A percentile compares a stretch with the other conserved stretches of the same genome.
These are phyloP conservation scores for Mucor lusitanicus DNA, from an alignment of 371 early-diverging fungal genomes.

Conservation along the genomic window DNA sequence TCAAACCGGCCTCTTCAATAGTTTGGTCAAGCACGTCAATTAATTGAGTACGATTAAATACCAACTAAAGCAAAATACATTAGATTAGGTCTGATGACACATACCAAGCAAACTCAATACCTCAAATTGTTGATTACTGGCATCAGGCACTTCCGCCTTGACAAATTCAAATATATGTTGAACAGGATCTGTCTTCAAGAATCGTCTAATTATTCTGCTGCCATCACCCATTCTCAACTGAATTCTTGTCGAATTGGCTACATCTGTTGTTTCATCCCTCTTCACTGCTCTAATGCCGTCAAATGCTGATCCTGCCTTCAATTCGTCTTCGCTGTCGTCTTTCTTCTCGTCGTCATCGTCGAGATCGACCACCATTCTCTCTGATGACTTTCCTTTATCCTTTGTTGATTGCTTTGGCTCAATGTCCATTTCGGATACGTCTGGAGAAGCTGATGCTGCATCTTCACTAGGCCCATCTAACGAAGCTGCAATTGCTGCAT, in stretches of 20 bases:
- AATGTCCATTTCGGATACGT: background rate
- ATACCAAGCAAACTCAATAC: slow-evolving; percentile 36
- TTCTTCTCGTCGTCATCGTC: background rate
- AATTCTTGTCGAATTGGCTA: slow-evolving; percentile 63
- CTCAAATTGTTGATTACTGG: slow-evolving; percentile 69
- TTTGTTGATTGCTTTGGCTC: background rate
- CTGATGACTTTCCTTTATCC: background rate
- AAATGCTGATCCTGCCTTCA: slow-evolving; percentile 34
- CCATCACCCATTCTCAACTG: slow-evolving; percentile 76
- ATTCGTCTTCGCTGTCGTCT: slow-evolving; percentile 22
- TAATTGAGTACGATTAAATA: slow-evolving; percentile 66
- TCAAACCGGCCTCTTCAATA: slow-evolving; percentile 67
- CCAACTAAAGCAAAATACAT: slow-evolving; percentile 36
- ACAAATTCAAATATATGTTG: slow-evolving; percentile 69
- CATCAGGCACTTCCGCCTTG: slow-evolving; percentile 65
- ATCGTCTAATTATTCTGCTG: slow-evolving; percentile 62
- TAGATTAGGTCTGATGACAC: background rate
- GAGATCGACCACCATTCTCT: background rate
- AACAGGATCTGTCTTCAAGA: slow-evolving; percentile 67
- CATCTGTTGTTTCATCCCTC: slow-evolving; percentile 55
- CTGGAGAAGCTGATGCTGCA: slow-evolving; percentile 14
- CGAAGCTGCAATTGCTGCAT: slow-evolving; percentile 80
- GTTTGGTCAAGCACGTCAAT: slow-evolving; percentile 62
- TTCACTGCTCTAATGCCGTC: slow-evolving; percentile 51
- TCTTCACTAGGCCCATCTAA: slow-evolving; percentile 43